Conservation (phyloP, 2,329 filamentous ascomycete species). For the Bimuria novae-zelandiae region DNA sequence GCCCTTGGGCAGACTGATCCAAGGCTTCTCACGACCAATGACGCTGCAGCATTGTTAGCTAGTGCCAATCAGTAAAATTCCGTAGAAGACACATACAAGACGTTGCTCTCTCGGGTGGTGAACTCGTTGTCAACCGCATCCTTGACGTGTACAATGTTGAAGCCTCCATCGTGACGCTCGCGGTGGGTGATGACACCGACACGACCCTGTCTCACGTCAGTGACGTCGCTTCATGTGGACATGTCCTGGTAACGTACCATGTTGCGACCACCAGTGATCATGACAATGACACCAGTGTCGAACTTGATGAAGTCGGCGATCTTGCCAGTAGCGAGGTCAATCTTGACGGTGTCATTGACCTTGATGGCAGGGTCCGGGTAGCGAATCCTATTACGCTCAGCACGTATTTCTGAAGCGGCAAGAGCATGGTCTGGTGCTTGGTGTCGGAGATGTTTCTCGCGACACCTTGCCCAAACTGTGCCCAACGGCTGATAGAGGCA, state of each 20-base stretch:
- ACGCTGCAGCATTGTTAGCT: constrained; percentile 56
- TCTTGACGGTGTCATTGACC: constrained; percentile 99
- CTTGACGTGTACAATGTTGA: constrained; percentile 99
- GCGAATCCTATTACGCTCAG: constrained; percentile 76
- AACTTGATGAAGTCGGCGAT: constrained; percentile 98
- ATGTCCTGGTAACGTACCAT: constrained; percentile 59
- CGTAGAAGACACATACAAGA: constrained; percentile 66
- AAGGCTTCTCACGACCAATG: constrained; percentile 98
- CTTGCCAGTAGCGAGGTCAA: constrained; percentile 95
- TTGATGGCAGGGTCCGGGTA: constrained; percentile 98
- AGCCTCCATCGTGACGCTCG: constrained; percentile 99
- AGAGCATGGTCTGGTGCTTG: constrained; percentile 99
- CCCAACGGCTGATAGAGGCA: constrained; percentile 99
- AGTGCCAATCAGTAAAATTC: too few species aligned
- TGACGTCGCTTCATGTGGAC: not conserved
- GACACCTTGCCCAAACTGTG: constrained; percentile 47
- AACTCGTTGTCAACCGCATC: constrained; percentile 99
- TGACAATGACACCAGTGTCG: constrained; percentile 96
- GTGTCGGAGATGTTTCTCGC: constrained; percentile 58
- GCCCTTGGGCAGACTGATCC: constrained; percentile 99
- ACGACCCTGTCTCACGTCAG: constrained; percentile 66
- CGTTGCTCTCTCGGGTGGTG: constrained; percentile 98
- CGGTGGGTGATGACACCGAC: constrained; percentile 99
- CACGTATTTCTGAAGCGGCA: constrained; percentile 58
- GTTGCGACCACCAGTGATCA: constrained; percentile 99